Conservation (phyloP, 768 basidiomycete genomes). For the Astraeus odoratus region DNA sequence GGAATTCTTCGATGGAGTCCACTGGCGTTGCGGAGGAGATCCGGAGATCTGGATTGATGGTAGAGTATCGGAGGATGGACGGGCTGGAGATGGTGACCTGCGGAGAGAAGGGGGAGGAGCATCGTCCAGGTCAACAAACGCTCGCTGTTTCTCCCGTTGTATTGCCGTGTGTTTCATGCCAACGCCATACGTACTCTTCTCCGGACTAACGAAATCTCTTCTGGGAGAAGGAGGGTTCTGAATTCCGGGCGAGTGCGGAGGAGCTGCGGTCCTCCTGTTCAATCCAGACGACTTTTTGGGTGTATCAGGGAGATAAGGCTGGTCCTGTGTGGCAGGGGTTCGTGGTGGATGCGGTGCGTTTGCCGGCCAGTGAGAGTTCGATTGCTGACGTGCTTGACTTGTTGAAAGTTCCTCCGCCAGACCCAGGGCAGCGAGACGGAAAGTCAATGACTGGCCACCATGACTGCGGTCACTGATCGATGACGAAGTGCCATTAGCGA, state of each 20-base stretch:
- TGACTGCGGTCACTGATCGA: constrained; percentile 6
- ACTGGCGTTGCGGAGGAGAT: constrained; percentile 18
- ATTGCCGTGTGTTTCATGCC: constrained; percentile 12
- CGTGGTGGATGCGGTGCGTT: constrained; percentile 26
- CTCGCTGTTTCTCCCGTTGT: constrained; percentile 21
- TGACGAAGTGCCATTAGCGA: constrained; percentile 1
- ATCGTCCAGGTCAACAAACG: constrained; percentile 33
- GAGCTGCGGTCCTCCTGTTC: background rate
- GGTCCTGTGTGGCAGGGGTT: constrained; percentile 13
- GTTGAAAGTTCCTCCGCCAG: constrained; percentile 14
- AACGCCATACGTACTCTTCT: constrained; percentile 3
- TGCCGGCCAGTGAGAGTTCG: constrained; percentile 14
- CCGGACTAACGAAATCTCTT: background rate
- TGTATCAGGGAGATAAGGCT: constrained; percentile 6
- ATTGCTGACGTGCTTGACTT: constrained; percentile 7
- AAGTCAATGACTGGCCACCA: constrained; percentile 21
- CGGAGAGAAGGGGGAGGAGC: constrained; percentile 37
- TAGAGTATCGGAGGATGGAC: constrained; percentile 17
- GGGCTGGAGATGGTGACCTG: constrained; percentile 27
- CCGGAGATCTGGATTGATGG: constrained; percentile 13
- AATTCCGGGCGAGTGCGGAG: constrained; percentile 8
- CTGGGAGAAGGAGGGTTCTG: constrained; percentile 7
- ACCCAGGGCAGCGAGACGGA: constrained; percentile 26
- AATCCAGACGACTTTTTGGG: constrained; percentile 2
- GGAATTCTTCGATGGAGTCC: constrained; percentile 14